Evolutionary conservation across 1,139 yeast species (phyloP), one percentile per base, ranked within the genome.

Genomic region (Pneumocystis wakefieldiae): DNA sequence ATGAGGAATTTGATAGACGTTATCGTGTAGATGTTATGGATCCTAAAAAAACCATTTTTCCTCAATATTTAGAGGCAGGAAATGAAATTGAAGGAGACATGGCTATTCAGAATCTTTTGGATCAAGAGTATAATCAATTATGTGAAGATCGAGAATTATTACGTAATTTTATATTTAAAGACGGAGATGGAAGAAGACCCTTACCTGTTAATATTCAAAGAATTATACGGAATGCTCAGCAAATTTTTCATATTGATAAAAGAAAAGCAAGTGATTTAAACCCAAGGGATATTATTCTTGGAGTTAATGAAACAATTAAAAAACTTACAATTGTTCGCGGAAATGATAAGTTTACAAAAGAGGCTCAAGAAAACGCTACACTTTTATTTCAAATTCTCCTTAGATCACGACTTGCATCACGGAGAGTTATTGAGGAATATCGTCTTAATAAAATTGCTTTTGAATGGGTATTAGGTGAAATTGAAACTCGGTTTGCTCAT

Each of bases 191-290:
- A 71, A 87, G 85, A 72, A 60, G 67, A 29, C 98, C 97, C 68
- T 80, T 94, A 70, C 99, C 99, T 28, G 98, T 92, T 60, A 94
- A 94, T 72, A 83, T 94, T 71, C 87, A 97, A 74, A 95, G 99
- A 80, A 87, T 94, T 66, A 82, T 94, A 69, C 97, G 92, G 75
- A 94, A 94, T 73, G 94, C 98, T 24, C 97, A 92, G 76, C 97
- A 92, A 74, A 90, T 92, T 67, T 92, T 92, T 85, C 95, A 87
- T 71, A 84, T 88, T 70, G 98, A 95, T 69, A 86, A 90, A 71
- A 83, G 87, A 63, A 88, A 86, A 73, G 94, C 96, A 5, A 86
- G 95, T 67, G 97, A 94, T 75, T 80, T 94, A 74, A 86, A 90
- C 15, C 82, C 94, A 66, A 84, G 83, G 59, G 96, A 91, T 69